These are phyloP conservation scores for Kluyveromyces starmeri DNA, from an alignment of 805 yeast genomes.

Conservation along the genomic window DNA sequence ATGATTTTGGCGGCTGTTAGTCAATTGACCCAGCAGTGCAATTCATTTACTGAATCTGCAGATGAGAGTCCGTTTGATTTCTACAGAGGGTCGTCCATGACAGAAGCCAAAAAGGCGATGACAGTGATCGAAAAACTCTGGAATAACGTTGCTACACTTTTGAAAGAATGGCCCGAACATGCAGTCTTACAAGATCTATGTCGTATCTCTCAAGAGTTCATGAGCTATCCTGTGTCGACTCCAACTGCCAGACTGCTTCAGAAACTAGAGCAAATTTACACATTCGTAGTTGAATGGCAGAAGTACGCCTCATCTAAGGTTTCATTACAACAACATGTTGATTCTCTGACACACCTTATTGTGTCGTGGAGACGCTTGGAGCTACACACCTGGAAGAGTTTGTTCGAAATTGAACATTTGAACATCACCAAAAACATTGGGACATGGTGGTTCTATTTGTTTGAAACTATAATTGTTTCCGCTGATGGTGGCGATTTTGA, in stretches of 20 bases:
- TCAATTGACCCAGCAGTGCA: constrained; percentile 29
- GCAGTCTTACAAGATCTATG: constrained; percentile 68
- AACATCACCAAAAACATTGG: constrained; percentile 44
- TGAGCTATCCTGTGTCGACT: constrained; percentile 49
- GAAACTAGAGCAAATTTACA: constrained; percentile 80
- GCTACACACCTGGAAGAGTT: constrained; percentile 71
- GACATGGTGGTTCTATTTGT: constrained; percentile 87
- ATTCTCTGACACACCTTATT: constrained; percentile 54
- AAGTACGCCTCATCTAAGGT: constrained; percentile 78
- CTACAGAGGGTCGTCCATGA: constrained; percentile 52
- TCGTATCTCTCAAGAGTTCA: constrained; percentile 56
- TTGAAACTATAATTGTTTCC: constrained; percentile 56
- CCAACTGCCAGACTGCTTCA: constrained; percentile 73
- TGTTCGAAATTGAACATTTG: constrained; percentile 58
- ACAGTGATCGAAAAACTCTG: constrained; percentile 37
- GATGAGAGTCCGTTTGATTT: constrained; percentile 36
- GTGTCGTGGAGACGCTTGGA: constrained; percentile 90
- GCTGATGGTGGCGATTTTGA: constrained; percentile 21
- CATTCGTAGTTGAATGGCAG: constrained; percentile 85
- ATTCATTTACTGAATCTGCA: constrained; percentile 17
- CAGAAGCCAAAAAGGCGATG: constrained; percentile 56
- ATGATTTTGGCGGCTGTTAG: constrained; percentile 31
- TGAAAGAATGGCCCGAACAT: constrained; percentile 88
- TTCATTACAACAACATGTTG: constrained; percentile 47
- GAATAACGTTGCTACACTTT: constrained; percentile 37